Conservation (phyloP, 1,284 basidiomycete species). For the Coniferiporia sulphurascens region DNA sequence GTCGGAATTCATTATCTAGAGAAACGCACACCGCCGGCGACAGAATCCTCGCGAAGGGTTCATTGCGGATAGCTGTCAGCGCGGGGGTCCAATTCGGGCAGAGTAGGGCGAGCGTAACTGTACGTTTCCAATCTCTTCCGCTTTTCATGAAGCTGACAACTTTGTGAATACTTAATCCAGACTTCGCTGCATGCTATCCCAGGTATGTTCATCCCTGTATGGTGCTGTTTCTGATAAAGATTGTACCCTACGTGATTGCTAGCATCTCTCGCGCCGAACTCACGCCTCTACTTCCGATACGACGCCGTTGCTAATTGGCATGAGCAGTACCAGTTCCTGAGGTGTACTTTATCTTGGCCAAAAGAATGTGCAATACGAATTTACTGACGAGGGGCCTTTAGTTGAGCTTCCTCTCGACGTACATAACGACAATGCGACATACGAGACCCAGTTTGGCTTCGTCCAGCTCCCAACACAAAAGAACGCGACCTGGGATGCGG, state of each 20-base stretch:
- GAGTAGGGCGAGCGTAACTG: slow-evolving; percentile 71
- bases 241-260: neutral
- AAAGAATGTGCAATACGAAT: neutral
- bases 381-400: slow-evolving; percentile 27
- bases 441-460: slow-evolving; percentile 91
- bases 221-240: neutral
- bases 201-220: slow-evolving; percentile 34
- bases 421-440: slow-evolving; percentile 77
- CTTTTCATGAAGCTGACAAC: neutral
- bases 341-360: slow-evolving; percentile 50
- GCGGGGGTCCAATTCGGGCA: slow-evolving; percentile 72
- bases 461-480: slow-evolving; percentile 88
- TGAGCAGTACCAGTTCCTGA: slow-evolving; percentile 86
- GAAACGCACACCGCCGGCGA: slow-evolving; percentile 71
- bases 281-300: slow-evolving; percentile 78
- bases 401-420: slow-evolving; percentile 90
- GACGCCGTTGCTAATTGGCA: slow-evolving; percentile 91
- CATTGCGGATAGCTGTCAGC: slow-evolving; percentile 71
- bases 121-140: slow-evolving; percentile 34
- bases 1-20: slow-evolving; percentile 96
- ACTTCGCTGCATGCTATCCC: slow-evolving; percentile 84
- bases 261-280: slow-evolving; percentile 63
- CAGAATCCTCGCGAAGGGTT: slow-evolving; percentile 72
- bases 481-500: slow-evolving; percentile 86
- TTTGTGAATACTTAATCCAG: slow-evolving; percentile 32